Base-by-base conservation (phyloP, 1,284 basidiomycete species). In the Agroathelia rolfsii region DNA sequence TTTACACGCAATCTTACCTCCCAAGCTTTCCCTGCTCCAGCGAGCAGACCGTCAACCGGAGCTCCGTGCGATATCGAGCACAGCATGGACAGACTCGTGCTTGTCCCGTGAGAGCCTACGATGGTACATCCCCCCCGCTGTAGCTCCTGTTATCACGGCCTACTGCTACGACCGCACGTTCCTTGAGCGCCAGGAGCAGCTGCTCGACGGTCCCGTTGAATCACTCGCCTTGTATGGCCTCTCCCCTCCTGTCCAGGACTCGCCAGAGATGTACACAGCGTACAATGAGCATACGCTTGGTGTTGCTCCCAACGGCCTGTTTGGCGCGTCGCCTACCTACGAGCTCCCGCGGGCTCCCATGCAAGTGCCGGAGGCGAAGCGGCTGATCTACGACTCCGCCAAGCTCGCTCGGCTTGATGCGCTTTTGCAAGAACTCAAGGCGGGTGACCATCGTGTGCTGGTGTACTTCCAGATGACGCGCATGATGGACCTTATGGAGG, bases 401-500 rank as follows among this genome's bases (percentile, higher is more conserved):
- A 99, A 99, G 61, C 74, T 99, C 24, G 89, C 92, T 23, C 76
- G 87, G 29, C 69, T 99, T 30, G 95, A 99, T 55, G 54, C 68
- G 14, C 65, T 99, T 18, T 66, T 99, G 7, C 84, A 90, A 41
- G 87, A 96, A 51, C 76, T 99, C 41, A 98, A 97, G 62, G 71
- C 77, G 20, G 85, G 81, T 7, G 93, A 93, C 36, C 95, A 99
- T 59, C 80, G 93, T 30, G 92, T 96, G 14, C 62, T 99, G 45
- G 73, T 99, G 32, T 99, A 98, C 64, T 98, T 97, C 80, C 95
- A 99, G 60, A 98, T 99, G 95, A 98, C 95, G 15, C 76, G 83
- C 43, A 98, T 98, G 95, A 97, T 98, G 78, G 94, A 98, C 54
- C 66, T 99, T 39, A 94, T 98, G 78, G 95, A 98, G 56, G 95